phyloP scores from a whole-genome alignment of 2,329 filamentous ascomycete species.

The Nigrograna mackinnonii region DNA sequence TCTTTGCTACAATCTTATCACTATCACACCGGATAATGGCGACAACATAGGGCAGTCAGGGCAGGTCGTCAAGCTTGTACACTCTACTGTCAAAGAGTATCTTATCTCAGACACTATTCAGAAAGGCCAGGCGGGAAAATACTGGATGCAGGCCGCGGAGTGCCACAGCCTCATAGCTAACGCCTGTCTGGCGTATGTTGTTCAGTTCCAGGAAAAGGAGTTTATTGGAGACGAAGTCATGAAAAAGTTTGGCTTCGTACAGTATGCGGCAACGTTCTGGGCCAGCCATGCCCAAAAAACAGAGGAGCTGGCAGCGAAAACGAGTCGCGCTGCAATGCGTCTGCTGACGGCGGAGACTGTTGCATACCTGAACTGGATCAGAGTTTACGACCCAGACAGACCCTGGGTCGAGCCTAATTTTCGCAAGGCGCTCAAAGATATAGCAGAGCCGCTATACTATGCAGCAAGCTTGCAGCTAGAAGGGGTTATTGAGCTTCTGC shows the following conservation, averaged over 20 bases:
- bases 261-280: background rate
- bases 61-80: slow-evolving; percentile 16
- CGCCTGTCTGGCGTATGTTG: slow-evolving; percentile 19
- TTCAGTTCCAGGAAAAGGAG: slow-evolving; percentile 11
- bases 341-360: background rate
- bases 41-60: no score
- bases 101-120: slow-evolving; percentile 17
- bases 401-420: slow-evolving; percentile 3
- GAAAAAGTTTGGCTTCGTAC: background rate
- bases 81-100: slow-evolving; percentile 33
- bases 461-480: slow-evolving; percentile 9
- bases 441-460: slow-evolving; percentile 13
- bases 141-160: slow-evolving; percentile 9
- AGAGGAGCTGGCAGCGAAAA: background rate
- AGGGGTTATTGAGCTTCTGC: slow-evolving; percentile 8
- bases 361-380: slow-evolving; percentile 1
- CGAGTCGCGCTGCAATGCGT: background rate
- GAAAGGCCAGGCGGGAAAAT: slow-evolving; percentile 7
- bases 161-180: slow-evolving; percentile 14
- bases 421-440: background rate
- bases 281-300: background rate
- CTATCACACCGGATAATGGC: no score
- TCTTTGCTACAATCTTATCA: slow-evolving; percentile 37
- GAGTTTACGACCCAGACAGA: slow-evolving; percentile 4
- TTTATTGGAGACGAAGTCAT: background rate